Base-by-base conservation (phyloP, 2,329 filamentous ascomycete genomes). In the Keithomyces neogunnii region DNA sequence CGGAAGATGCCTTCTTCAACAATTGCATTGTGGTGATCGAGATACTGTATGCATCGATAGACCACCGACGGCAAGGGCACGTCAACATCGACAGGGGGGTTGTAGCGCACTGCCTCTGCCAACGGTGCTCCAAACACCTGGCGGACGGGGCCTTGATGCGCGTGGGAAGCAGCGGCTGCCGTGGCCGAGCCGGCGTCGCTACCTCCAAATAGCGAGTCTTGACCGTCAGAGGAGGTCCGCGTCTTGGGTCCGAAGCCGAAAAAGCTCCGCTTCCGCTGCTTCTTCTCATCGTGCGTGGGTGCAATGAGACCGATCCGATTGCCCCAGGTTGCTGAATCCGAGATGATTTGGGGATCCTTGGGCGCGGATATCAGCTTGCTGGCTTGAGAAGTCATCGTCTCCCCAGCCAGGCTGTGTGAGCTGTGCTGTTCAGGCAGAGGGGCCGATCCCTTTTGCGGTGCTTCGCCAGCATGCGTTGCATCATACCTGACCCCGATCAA, bases 1-100 rank as follows among this genome's bases (percentile, higher is more conserved):
- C 93, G 84, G 76, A 99, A 99, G 42, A 99, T 96, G 43, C 93
- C 93, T 68, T 99, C 93, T 66, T 99, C 93, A 5, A 76, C 77
- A 46, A 86, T 77, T 9, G 91, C 93, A 55, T 88, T 82, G 71
- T 91, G 91, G 5, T 82, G 79, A 57, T 89, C 86, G 19, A 99
- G 77, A 66, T 96, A 99, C 66, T 97, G 89, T 55, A 99, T 88
- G 64, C 90, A 96, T 52, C 93, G 85, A 70, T 95, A 99, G 7
- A 97, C 89, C 2, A 99, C 93, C 5, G 92, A 88, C 1, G 93
- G 93, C 31, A 99, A 73, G 31, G 87, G 84, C 5, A 89, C 82
- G 54, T 83, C 80, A 44, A 88, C 76, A 51, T 89, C 88, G 10
- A 74, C 69, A 0, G 90, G 91, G 10, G 83, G 77, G 59, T 88